A percentile compares a stretch with the other conserved stretches of the same genome.
Evolutionary conservation across 208 protist species (phyloP).

Genomic region (Acanthamoeba culbertsoni): DNA sequence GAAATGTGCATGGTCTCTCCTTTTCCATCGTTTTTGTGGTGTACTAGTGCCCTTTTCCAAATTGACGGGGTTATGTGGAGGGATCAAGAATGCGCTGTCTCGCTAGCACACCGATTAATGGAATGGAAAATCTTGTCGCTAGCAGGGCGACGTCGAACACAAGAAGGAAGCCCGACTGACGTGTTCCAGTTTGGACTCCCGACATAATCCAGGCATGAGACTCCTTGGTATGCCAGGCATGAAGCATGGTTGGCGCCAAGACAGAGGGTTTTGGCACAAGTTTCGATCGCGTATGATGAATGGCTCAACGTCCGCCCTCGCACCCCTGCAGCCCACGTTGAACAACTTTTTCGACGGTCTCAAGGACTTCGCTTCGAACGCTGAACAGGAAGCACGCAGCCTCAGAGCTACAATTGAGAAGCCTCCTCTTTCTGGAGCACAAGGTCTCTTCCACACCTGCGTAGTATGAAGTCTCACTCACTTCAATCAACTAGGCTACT

Average conservation of each 20-base stretch:
- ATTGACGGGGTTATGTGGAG: too few relatives aligned
- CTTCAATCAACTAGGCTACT: background rate
- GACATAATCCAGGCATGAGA: too few relatives aligned
- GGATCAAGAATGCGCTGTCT: too few relatives aligned
- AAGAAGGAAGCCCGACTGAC: too few relatives aligned
- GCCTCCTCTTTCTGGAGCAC: background rate
- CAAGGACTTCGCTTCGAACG: background rate
- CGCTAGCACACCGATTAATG: too few relatives aligned
- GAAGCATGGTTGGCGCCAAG: too few relatives aligned
- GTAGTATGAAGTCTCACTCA: background rate
- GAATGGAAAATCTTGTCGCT: too few relatives aligned
- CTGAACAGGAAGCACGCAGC: background rate
- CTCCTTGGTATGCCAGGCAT: too few relatives aligned
- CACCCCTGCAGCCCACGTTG: background rate
- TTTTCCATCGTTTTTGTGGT: slow-evolving; percentile 1
- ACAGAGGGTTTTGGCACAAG: too few relatives aligned
- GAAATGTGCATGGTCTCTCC: slow-evolving; percentile 28
- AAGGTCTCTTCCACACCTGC: background rate
- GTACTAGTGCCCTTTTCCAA: background rate
- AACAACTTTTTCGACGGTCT: background rate
- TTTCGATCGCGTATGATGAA: too few relatives aligned
- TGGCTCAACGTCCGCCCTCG: background rate
- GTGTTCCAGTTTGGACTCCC: too few relatives aligned
- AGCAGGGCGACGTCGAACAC: too few relatives aligned
- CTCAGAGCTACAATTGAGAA: background rate